Evolutionary conservation across 2,329 filamentous ascomycete genomes (phyloP).

Genomic region (Aaosphaeria pasadenensis): DNA sequence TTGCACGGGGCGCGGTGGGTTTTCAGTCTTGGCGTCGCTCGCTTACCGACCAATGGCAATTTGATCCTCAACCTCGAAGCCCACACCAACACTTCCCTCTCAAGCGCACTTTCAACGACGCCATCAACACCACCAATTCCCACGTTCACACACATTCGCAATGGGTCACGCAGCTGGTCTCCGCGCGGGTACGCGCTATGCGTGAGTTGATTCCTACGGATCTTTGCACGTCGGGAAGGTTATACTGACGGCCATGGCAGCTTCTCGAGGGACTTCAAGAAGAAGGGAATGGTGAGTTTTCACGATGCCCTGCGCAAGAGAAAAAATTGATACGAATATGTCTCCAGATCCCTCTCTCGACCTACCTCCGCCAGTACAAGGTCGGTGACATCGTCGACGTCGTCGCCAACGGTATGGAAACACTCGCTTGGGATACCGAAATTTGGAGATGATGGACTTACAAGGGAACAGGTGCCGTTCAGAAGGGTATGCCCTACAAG

Average conservation of each 20-base stretch:
- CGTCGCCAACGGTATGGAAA: slow-evolving; percentile 93
- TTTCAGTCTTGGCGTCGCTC: not conserved
- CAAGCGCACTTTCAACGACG: slow-evolving; percentile 1
- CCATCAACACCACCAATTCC: slow-evolving; percentile 12
- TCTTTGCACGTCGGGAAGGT: slow-evolving; percentile 3
- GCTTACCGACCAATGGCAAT: not conserved
- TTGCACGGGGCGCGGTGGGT: not conserved
- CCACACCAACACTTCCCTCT: not conserved
- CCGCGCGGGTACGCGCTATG: slow-evolving; percentile 43
- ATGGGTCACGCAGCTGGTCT: slow-evolving; percentile 55
- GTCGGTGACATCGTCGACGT: slow-evolving; percentile 99
- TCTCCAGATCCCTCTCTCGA: slow-evolving; percentile 72
- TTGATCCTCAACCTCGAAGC: not conserved
- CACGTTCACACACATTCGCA: slow-evolving; percentile 32
- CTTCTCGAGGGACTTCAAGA: slow-evolving; percentile 90
- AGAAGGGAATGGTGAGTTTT: slow-evolving; percentile 69
- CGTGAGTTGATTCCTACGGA: slow-evolving; percentile 22
- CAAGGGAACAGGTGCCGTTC: slow-evolving; percentile 32
- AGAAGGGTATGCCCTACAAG: slow-evolving; percentile 86
- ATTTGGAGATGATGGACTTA: slow-evolving; percentile 12
- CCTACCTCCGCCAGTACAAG: slow-evolving; percentile 92
- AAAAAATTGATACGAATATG: slow-evolving; percentile 19
- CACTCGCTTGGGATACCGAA: slow-evolving; percentile 16
- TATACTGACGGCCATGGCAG: slow-evolving; percentile 11
- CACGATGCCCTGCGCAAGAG: slow-evolving; percentile 3